Evolutionary conservation across 495 filamentous ascomycete species (phyloP).

Genomic region (Mytilinidion resinicola): DNA sequence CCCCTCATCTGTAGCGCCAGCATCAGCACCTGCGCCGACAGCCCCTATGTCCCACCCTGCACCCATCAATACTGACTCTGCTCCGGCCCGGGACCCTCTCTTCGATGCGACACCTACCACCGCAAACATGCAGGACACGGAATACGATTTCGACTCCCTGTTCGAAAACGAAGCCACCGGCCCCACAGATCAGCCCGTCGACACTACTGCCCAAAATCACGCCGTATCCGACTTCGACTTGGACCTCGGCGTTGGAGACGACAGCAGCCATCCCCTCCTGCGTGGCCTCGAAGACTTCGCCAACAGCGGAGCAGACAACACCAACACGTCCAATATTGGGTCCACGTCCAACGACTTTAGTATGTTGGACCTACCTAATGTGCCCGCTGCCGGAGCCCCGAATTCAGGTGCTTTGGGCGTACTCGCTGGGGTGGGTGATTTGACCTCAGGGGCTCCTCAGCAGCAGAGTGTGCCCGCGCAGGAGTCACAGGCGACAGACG

Average conservation of each 20-base stretch:
- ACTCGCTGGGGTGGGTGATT: background rate
- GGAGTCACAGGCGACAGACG: background rate
- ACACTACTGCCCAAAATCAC: conserved; percentile 10
- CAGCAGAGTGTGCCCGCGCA: background rate
- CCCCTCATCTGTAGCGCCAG: background rate
- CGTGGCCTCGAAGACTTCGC: conserved; percentile 27
- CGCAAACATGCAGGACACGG: conserved; percentile 8
- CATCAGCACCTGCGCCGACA: background rate
- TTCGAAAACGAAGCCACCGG: conserved; percentile 13
- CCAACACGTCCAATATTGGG: background rate
- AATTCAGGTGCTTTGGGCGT: conserved; percentile 3
- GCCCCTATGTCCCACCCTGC: background rate
- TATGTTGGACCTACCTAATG: conserved; percentile 20
- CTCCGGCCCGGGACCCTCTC: conserved; percentile 6
- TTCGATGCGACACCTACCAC: conserved; percentile 21
- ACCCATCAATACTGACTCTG: background rate
- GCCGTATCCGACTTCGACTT: conserved; percentile 12
- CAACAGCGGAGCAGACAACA: conserved; percentile 7
- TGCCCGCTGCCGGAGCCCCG: background rate
- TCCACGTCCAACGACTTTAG: conserved; percentile 11
- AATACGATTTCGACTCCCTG: conserved; percentile 26
- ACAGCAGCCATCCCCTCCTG: conserved; percentile 16
- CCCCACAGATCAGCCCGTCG: background rate
- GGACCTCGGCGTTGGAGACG: conserved; percentile 16
- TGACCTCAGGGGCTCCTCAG: background rate